Percentiles rank a stretch among this genome's conserved stretches.
phyloP scores from a whole-genome alignment of 1,284 basidiomycete genomes.

The Neolentinus lepideus region DNA sequence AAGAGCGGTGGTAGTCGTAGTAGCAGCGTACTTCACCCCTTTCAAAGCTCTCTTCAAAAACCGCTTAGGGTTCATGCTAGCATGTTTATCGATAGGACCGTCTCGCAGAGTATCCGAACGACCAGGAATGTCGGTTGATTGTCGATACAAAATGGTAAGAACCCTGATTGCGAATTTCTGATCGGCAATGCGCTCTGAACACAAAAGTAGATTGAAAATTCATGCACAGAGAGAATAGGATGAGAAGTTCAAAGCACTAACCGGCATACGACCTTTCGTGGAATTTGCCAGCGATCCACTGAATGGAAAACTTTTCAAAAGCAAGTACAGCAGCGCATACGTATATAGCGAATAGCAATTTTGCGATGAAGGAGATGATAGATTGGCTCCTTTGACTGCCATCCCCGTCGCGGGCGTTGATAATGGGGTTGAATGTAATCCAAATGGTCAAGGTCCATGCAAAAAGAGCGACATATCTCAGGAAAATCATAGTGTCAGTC shows the following conservation, averaged over 20 bases:
- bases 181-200: conserved; percentile 69
- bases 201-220: conserved; percentile 4
- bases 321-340: conserved; percentile 69
- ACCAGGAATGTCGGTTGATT: conserved; percentile 69
- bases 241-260: conserved; percentile 20
- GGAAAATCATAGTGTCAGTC: conserved; percentile 1
- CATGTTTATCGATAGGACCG: conserved; percentile 26
- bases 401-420: conserved; percentile 32
- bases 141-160: conserved; percentile 72
- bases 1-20: conserved; percentile 77
- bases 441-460: conserved; percentile 64
- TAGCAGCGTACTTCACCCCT: conserved; percentile 66
- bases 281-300: conserved; percentile 82
- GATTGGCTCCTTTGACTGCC: conserved; percentile 14
- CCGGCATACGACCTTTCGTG: conserved; percentile 85
- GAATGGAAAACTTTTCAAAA: conserved; percentile 83
- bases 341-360: conserved; percentile 71
- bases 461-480: conserved; percentile 72
- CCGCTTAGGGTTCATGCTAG: conserved; percentile 46
- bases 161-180: conserved; percentile 78
- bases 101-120: conserved; percentile 57
- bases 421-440: conserved; percentile 65
- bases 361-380: conserved; percentile 46
- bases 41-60: conserved; percentile 70
- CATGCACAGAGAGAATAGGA: background rate